Evolutionary conservation across 345 rosid species (phyloP).

Genomic region (Arabis alpina): DNA sequence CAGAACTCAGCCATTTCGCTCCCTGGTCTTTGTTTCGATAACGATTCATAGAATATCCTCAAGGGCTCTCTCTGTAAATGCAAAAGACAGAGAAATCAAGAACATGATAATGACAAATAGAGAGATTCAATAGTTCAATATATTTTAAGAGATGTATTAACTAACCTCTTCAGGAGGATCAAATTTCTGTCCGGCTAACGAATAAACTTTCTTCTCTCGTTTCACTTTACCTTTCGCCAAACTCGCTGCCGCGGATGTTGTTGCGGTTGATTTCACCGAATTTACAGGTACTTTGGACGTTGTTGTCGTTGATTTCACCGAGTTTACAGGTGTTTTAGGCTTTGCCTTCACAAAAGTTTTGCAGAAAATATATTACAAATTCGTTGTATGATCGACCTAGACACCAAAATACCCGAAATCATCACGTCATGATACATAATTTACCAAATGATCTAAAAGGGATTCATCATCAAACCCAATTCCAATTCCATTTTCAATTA

Average conservation of each 20-base stretch:
- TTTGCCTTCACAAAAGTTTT: slow-evolving; percentile 57
- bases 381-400: slow-evolving; percentile 21
- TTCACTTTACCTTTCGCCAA: slow-evolving; percentile 64
- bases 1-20: slow-evolving; percentile 99
- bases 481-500: neutral
- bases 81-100: slow-evolving; percentile 19
- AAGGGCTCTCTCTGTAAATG: slow-evolving; percentile 85
- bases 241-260: slow-evolving; percentile 50
- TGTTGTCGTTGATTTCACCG: slow-evolving; percentile 47
- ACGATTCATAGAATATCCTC: slow-evolving; percentile 89
- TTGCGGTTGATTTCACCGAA: slow-evolving; percentile 46
- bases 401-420: slow-evolving; percentile 6
- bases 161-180: slow-evolving; percentile 94
- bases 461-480: neutral
- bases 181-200: slow-evolving; percentile 78
- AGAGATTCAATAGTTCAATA: slow-evolving; percentile 17
- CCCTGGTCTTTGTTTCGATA: slow-evolving; percentile 77
- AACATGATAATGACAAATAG: neutral
- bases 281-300: slow-evolving; percentile 50
- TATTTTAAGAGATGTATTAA: neutral
- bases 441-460: neutral
- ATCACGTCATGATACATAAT: slow-evolving; percentile 17
- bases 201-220: slow-evolving; percentile 91
- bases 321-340: slow-evolving; percentile 49
- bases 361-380: slow-evolving; percentile 35